Evolutionary conservation across 768 basidiomycete genomes (phyloP), one percentile per base, ranked within the genome.

Genomic region (Tylopilus rubrobrunneus): DNA sequence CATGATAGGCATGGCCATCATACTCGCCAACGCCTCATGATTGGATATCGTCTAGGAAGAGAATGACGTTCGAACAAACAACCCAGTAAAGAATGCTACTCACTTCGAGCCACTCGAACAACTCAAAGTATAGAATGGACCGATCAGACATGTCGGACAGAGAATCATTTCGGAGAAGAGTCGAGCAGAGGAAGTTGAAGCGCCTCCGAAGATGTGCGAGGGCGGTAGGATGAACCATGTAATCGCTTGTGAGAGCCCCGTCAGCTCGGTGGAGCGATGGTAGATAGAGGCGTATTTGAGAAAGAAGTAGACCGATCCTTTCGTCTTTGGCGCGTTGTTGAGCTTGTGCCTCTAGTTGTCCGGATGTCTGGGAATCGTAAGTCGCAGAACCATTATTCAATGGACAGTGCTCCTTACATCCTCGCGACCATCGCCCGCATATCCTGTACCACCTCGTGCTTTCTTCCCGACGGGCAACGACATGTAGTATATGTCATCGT

Each of bases 1-100:
- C 92, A 94, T 94, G 65, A 91, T 92, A 7, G 93, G 92, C 92
- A 95, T 96, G 2, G 91, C 92, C 84, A 96, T 91, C 88, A 95
- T 94, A 56, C 89, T 91, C 15, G 92, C 92, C 39, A 97, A 72
- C 6, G 92, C 88, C 75, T 96, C 95, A 57, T 97, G 94, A 60
- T 86, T 86, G 7, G 93, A 95, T 44, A 98, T 88, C 1, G 90
- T 92, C 94, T 97, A 51, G 17, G 50, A 8, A 23, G 43, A 49
- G 14, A 68, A 46, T 8, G 23, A 47, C 33, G 19, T 50, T 33
- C 29, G 53, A 51, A 45, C 17, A 37, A 17, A 39, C 34, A 40
- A 17, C 39, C 25, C 31, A n/a, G n/a, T 36, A 17, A 49, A 9
- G 7, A 51, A 44, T 5, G 12, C 1, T 25, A 19, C 62, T 62